phyloP scores from a whole-genome alignment of 352 stramenopile genomes.

The Phytophthora quininea region DNA sequence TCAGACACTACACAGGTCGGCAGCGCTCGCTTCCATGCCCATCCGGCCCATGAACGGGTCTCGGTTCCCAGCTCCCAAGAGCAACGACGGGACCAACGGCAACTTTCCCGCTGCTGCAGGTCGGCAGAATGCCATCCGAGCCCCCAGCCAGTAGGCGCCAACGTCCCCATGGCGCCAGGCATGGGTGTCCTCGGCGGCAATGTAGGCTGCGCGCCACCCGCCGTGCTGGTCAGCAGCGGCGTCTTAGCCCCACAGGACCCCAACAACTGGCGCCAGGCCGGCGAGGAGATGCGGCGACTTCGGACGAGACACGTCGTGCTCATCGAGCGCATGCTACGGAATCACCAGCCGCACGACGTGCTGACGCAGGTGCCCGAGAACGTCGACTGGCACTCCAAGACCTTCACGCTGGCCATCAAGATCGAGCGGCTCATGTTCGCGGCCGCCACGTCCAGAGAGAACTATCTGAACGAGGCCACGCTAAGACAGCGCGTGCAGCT shows the following conservation, averaged over 20 bases:
- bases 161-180: conserved; percentile 8
- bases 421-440: conserved; percentile 73
- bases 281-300: conserved; percentile 43
- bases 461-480: conserved; percentile 63
- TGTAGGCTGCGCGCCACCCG: background rate
- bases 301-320: conserved; percentile 50
- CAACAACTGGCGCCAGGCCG: conserved; percentile 32
- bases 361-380: conserved; percentile 67
- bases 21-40: conserved; percentile 14
- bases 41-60: conserved; percentile 31
- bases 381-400: conserved; percentile 68
- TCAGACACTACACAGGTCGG: background rate
- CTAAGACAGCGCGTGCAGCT: conserved; percentile 58
- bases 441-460: conserved; percentile 51
- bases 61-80: conserved; percentile 23
- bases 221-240: conserved; percentile 2
- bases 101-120: background rate
- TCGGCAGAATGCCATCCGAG: too few species aligned
- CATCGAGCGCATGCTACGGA: conserved; percentile 64
- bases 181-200: background rate
- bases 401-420: conserved; percentile 60
- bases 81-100: conserved; percentile 17
- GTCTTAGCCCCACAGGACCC: conserved; percentile 1
- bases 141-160: too few species aligned
- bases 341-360: conserved; percentile 61